Evolutionary conservation across 352 stramenopile genomes (phyloP), one percentile per base, ranked within the genome.

Genomic region (Hyphochytrium catenoides): DNA sequence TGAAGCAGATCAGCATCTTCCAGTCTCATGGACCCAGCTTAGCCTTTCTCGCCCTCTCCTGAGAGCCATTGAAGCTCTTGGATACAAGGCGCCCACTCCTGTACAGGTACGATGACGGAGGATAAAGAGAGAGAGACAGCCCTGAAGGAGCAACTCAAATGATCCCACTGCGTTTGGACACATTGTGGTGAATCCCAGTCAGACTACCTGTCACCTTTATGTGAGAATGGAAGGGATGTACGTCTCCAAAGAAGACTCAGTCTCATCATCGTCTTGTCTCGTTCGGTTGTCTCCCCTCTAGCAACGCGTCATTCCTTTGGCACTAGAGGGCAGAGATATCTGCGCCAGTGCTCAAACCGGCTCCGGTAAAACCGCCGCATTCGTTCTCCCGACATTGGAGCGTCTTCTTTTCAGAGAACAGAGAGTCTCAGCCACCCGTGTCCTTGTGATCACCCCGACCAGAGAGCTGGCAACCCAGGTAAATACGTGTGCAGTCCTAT

Each of bases 301-400:
- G 57, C 73, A 84, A 33, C 73, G 69, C 16, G 77, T 83, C 25
- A 89, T 98, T 26, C 89, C 88, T 0, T 57, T 95, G 18, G 83
- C 76, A 3, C 48, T 98, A 8, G 77, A 69, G 14, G 86, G 87
- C 24, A 82, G 92, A 36, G 91, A 99, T 61, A 91, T 99, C 45
- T 97, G 86, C 50, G 93, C 88, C 9, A 92, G 74, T 36, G 87
- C 87, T 1, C 74, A 93, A 43, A 97, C 87, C 3, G 91, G 91
- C 44, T 91, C 61, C 60, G 92, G 92, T 51, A 99, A 99, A 54
- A 98, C 90, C 8, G 91, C 89, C 3, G 89, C 90, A 4, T 99
- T 98, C 55, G 46, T 96, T 42, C 52, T 99, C 6, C 91, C 91
- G 14, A 88, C 96, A 26, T 55, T 98, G 22, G 89, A 98, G 54